A percentile compares a stretch with the other conserved stretches of the same genome.
Conservation (phyloP, 83 land plant species). For the Isoetes engelmannii region DNA sequence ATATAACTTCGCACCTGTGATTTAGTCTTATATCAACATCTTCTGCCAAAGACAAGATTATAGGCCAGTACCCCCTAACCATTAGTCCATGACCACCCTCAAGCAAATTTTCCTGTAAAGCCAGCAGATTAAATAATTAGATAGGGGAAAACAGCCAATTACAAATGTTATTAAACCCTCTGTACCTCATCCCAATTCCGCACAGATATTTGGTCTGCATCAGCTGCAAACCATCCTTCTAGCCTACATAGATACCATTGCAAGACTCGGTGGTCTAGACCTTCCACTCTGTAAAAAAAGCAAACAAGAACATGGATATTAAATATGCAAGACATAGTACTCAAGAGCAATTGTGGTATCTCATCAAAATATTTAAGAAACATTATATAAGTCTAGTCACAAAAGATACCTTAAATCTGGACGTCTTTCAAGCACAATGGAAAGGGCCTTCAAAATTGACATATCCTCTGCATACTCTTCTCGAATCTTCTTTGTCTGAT, state of each 20-base stretch:
- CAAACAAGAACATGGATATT: no score
- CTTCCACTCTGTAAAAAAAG: constrained; percentile 50
- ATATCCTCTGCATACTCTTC: constrained; percentile 58
- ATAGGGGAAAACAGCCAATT: background rate
- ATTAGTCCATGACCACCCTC: constrained; percentile 95
- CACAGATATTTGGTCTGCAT: constrained; percentile 77
- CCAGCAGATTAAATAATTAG: background rate
- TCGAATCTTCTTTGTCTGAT: constrained; percentile 62
- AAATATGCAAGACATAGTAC: no score
- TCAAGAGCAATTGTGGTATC: no score
- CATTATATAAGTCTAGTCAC: background rate
- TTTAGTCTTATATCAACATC: constrained; percentile 77
- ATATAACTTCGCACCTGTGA: constrained; percentile 44
- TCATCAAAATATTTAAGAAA: background rate
- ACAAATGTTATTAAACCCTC: background rate
- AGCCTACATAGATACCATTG: constrained; percentile 96
- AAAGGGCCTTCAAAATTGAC: constrained; percentile 54
- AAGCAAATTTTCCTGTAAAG: constrained; percentile 73
- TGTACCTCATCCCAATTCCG: constrained; percentile 80
- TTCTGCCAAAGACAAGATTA: constrained; percentile 66
- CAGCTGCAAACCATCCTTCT: constrained; percentile 99
- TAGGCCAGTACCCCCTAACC: constrained; percentile 86
- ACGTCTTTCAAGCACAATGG: constrained; percentile 57
- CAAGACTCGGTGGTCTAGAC: constrained; percentile 65
- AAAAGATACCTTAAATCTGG: constrained; percentile 66